These are phyloP conservation scores for Rhodotorula sp. DNA, from an alignment of 1,284 basidiomycete species.

Conservation along the genomic window DNA sequence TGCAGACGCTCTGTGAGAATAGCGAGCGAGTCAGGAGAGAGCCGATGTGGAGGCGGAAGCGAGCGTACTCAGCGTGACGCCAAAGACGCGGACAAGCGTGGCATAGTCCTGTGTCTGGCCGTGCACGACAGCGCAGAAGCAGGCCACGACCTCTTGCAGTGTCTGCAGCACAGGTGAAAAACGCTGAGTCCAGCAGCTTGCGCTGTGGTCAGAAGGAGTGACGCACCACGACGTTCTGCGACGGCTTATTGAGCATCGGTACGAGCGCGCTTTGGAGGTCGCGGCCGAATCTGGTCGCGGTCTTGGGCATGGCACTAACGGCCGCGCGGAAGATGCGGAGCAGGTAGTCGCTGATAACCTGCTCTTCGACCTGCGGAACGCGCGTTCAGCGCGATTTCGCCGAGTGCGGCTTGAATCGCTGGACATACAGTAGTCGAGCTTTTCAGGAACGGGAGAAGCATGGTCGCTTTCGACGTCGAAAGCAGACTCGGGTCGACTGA, in stretches of 20 bases:
- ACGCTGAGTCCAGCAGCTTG: background rate
- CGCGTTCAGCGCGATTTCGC: constrained; percentile 10
- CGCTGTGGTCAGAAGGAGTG: background rate
- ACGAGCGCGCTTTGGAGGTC: constrained; percentile 77
- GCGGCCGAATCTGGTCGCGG: constrained; percentile 73
- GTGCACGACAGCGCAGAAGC: constrained; percentile 81
- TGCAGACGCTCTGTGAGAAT: constrained; percentile 12
- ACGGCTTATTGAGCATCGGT: constrained; percentile 82
- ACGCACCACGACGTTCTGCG: constrained; percentile 56
- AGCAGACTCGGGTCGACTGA: constrained; percentile 76
- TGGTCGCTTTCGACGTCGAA: constrained; percentile 75
- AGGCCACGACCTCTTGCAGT: constrained; percentile 85
- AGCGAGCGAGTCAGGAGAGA: background rate
- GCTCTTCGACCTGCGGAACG: constrained; percentile 69
- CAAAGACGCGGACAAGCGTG: constrained; percentile 72
- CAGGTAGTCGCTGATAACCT: constrained; percentile 75
- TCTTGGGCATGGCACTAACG: constrained; percentile 83
- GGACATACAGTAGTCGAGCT: constrained; percentile 68
- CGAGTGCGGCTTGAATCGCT: background rate
- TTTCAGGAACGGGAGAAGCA: constrained; percentile 82
- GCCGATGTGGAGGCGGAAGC: background rate
- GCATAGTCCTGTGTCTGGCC: constrained; percentile 82
- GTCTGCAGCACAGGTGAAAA: constrained; percentile 55
- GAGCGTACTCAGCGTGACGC: constrained; percentile 20
- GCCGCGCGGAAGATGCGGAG: constrained; percentile 82